Conservation (phyloP, 2,329 filamentous ascomycete species). For the Colletotrichum sp. region DNA sequence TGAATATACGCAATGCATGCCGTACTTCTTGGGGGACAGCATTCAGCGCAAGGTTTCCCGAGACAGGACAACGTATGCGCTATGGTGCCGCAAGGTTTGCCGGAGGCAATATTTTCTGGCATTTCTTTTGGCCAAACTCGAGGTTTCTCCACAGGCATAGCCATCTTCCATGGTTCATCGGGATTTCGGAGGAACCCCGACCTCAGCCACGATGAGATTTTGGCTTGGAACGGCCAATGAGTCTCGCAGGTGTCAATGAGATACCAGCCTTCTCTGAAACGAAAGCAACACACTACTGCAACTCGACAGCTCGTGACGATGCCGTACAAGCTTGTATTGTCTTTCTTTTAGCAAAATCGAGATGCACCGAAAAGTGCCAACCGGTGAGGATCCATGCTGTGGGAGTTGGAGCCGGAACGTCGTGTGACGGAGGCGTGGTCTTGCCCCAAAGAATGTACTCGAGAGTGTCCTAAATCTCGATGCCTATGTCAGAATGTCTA, state of each 20-base stretch:
- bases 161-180: neutral
- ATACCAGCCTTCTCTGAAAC: neutral
- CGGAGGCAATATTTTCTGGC: neutral
- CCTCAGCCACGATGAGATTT: neutral
- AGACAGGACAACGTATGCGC: neutral
- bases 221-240: neutral
- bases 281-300: neutral
- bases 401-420: neutral
- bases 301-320: neutral
- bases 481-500: neutral
- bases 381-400: neutral
- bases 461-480: neutral
- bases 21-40: neutral
- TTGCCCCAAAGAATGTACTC: neutral
- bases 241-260: neutral
- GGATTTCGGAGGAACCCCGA: neutral
- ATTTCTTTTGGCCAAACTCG: neutral
- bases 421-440: neutral
- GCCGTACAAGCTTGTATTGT: neutral
- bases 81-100: neutral
- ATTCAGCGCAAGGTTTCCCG: neutral
- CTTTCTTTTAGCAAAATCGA: neutral
- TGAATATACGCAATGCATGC: neutral
- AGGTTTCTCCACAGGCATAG: neutral
- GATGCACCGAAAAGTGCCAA: neutral